phyloP scores from a whole-genome alignment of 306 rosid genomes.

The Ormosia semicastrata region DNA sequence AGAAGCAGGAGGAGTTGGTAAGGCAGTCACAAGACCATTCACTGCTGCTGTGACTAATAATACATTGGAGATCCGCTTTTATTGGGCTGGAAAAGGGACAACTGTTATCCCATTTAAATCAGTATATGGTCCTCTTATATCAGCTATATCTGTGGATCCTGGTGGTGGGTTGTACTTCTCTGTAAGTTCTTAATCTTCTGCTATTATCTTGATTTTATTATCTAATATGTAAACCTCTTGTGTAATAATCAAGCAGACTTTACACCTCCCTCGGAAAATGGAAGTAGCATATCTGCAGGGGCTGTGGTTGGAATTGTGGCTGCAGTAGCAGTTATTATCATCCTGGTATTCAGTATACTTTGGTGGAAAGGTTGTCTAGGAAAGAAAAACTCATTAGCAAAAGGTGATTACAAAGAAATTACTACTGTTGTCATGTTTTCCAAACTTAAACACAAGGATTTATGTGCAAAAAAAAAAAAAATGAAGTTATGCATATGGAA shows the following conservation, averaged over 20 bases:
- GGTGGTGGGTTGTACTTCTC: constrained; percentile 38
- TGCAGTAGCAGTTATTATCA: constrained; percentile 28
- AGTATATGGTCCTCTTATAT: constrained; percentile 70
- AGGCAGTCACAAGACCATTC: not conserved
- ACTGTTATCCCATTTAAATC: constrained; percentile 41
- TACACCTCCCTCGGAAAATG: constrained; percentile 24
- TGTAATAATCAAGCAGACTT: constrained; percentile 22
- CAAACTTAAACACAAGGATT: not conserved
- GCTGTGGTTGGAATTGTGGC: constrained; percentile 44
- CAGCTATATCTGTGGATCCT: constrained; percentile 55
- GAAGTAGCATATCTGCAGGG: constrained; percentile 34
- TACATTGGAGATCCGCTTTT: constrained; percentile 55
- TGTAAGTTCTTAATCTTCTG: not conserved
- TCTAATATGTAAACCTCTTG: not conserved
- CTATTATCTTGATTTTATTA: not conserved
- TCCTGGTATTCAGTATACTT: constrained; percentile 30
- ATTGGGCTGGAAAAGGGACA: constrained; percentile 75
- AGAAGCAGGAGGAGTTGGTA: constrained; percentile 41
- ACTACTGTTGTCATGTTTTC: not conserved
- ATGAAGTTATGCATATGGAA: not conserved
- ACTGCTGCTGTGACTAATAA: constrained; percentile 24
- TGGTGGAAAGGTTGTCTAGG: constrained; percentile 37
- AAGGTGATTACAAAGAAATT: constrained; percentile 23
- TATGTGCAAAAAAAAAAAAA: not conserved
- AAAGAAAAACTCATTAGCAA: constrained; percentile 29